Percentiles rank a stretch among this genome's conserved stretches.
Evolutionary conservation across 306 rosid species (phyloP).

Genomic region (Citrullus amarus): DNA sequence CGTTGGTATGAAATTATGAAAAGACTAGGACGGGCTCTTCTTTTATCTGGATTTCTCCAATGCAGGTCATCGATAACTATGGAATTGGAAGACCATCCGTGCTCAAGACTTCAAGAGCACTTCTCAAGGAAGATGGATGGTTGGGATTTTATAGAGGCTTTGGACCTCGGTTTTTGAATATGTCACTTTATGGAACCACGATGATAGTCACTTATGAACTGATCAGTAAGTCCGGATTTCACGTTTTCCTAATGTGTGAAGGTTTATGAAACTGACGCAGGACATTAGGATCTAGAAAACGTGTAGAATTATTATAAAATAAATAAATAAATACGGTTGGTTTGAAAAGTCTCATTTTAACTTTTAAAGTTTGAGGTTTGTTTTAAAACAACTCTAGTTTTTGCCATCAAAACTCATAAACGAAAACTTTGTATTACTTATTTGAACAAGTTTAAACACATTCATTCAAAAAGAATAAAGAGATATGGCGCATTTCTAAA

Average conservation of each 20-base stretch:
- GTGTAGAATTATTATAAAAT: too few species aligned
- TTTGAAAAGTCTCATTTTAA: too few species aligned
- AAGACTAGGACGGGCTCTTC: background rate
- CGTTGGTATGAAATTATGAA: background rate
- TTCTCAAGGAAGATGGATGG: slow-evolving; percentile 78
- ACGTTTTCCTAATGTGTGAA: background rate
- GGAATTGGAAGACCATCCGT: slow-evolving; percentile 77
- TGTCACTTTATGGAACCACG: slow-evolving; percentile 82
- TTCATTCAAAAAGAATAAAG: too few species aligned
- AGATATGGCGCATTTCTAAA: too few species aligned
- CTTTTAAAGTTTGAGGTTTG: too few species aligned
- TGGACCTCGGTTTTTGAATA: slow-evolving; percentile 74
- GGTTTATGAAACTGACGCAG: background rate
- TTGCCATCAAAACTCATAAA: too few species aligned
- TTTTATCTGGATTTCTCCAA: background rate
- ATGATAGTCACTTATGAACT: slow-evolving; percentile 87
- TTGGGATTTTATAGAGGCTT: slow-evolving; percentile 85
- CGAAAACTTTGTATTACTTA: too few species aligned
- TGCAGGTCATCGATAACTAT: slow-evolving; percentile 66
- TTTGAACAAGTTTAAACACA: too few species aligned
- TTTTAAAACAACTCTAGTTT: too few species aligned
- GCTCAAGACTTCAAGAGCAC: slow-evolving; percentile 51
- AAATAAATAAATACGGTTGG: too few species aligned
- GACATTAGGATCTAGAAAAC: background rate
- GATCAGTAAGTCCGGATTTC: slow-evolving; percentile 44